Evolutionary conservation across 225 moss, liverwort and hornwort genomes (phyloP).

Genomic region (Takakia lepidozioides): DNA sequence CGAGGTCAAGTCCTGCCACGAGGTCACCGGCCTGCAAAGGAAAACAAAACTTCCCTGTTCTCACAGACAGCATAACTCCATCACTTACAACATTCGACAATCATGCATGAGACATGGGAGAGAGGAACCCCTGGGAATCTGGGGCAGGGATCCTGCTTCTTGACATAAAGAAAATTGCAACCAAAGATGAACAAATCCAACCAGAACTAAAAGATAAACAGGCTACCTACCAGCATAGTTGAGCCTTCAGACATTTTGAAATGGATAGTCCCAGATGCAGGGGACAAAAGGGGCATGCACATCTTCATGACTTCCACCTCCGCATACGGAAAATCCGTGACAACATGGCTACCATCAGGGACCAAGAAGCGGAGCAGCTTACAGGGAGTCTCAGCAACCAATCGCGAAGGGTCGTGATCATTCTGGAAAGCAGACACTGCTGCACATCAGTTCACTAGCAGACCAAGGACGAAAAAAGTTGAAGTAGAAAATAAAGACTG

Average conservation of each 20-base stretch:
- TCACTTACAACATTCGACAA: too few relatives aligned
- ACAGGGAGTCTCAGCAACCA: conserved; percentile 92
- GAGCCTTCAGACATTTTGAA: conserved; percentile 79
- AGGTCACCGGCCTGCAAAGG: conserved; percentile 74
- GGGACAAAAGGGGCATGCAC: conserved; percentile 89
- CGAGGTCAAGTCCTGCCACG: conserved; percentile 74
- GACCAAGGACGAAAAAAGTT: too few relatives aligned
- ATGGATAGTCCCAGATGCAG: conserved; percentile 75
- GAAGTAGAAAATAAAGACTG: too few relatives aligned
- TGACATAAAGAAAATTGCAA: too few relatives aligned
- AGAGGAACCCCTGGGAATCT: too few relatives aligned
- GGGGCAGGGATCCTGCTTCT: too few relatives aligned
- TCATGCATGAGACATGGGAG: too few relatives aligned
- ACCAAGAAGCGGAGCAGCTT: conserved; percentile 81
- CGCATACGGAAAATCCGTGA: conserved; percentile 59
- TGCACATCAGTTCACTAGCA: too few relatives aligned
- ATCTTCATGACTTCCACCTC: conserved; percentile 99
- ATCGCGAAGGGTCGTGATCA: conserved; percentile 87
- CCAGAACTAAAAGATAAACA: too few relatives aligned
- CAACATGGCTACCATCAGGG: conserved; percentile 73
- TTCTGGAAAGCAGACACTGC: conserved; percentile 57
- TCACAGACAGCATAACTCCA: too few relatives aligned
- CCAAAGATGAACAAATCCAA: too few relatives aligned
- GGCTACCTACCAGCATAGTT: conserved; percentile 67
- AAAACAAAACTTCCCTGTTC: not conserved